Conservation (phyloP, 192 early-diverging fungal species). For the Coemansia sp. region DNA sequence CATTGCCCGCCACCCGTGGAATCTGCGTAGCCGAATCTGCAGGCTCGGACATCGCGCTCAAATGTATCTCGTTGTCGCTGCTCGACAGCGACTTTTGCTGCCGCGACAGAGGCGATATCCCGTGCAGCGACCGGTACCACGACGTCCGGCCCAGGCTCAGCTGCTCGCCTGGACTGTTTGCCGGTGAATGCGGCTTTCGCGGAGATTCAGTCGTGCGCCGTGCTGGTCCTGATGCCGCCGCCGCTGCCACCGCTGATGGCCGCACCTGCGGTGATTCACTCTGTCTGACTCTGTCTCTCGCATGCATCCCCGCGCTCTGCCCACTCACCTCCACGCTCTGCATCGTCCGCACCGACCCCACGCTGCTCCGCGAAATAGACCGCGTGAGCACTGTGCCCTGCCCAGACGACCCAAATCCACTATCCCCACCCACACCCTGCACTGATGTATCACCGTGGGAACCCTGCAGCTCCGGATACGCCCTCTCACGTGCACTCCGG, state of each 20-base stretch:
- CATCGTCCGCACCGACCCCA: conserved; percentile 25
- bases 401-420: conserved; percentile 11
- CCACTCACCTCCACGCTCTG: conserved; percentile 8
- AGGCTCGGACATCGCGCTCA: neutral
- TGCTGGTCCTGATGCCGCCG: neutral
- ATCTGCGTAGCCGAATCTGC: conserved; percentile 11
- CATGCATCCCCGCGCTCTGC: conserved; percentile 6
- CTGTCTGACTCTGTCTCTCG: neutral
- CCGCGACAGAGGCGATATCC: conserved; percentile 44
- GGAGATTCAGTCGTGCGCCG: neutral
- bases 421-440: neutral
- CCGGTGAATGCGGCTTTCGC: neutral
- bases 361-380: conserved; percentile 41
- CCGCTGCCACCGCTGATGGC: neutral
- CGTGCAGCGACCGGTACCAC: conserved; percentile 50
- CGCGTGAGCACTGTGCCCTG: conserved; percentile 29
- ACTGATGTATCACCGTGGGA: neutral
- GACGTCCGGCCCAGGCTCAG: conserved; percentile 25
- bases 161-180: conserved; percentile 4
- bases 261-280: neutral
- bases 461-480: neutral
- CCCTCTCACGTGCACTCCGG: neutral
- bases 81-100: conserved; percentile 46
- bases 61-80: conserved; percentile 32
- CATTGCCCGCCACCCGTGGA: conserved; percentile 26